These are phyloP conservation scores for Mikania micrantha DNA, from an alignment of 129 eudicot species.

Conservation along the genomic window DNA sequence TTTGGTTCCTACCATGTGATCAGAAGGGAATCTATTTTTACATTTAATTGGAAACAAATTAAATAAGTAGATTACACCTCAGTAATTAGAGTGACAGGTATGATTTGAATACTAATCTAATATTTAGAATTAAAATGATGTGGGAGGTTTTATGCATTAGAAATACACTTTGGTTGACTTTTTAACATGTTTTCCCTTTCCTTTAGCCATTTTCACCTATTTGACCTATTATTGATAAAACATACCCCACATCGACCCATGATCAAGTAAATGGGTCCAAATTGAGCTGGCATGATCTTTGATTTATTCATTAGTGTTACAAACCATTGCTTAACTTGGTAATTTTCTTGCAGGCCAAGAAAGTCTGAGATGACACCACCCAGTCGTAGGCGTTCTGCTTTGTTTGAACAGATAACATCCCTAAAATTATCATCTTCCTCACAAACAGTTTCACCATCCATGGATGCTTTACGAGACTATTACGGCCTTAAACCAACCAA, in stretches of 20 bases:
- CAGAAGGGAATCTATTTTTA: background rate
- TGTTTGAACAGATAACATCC: constrained; percentile 65
- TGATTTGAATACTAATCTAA: background rate
- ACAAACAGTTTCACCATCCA: constrained; percentile 54
- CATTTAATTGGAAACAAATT: background rate
- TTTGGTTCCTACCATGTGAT: constrained; percentile 3
- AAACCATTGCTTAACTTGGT: background rate
- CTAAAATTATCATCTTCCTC: constrained; percentile 51
- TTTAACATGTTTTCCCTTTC: background rate
- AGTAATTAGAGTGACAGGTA: background rate
- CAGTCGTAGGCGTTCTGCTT: constrained; percentile 48
- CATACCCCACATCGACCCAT: background rate
- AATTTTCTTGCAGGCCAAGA: constrained; percentile 37
- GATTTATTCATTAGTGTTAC: background rate
- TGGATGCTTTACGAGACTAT: constrained; percentile 58
- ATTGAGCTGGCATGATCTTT: background rate
- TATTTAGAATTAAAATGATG: background rate
- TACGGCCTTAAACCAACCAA: constrained; percentile 52
- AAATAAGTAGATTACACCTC: background rate
- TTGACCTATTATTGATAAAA: background rate
- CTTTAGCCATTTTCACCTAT: background rate
- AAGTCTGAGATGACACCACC: constrained; percentile 50
- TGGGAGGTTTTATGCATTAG: background rate
- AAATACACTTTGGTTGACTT: background rate
- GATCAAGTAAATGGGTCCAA: background rate